A percentile compares a stretch with the other conserved stretches of the same genome.
Conservation (phyloP, 805 yeast genomes). For the Brettanomyces bruxellensis region DNA sequence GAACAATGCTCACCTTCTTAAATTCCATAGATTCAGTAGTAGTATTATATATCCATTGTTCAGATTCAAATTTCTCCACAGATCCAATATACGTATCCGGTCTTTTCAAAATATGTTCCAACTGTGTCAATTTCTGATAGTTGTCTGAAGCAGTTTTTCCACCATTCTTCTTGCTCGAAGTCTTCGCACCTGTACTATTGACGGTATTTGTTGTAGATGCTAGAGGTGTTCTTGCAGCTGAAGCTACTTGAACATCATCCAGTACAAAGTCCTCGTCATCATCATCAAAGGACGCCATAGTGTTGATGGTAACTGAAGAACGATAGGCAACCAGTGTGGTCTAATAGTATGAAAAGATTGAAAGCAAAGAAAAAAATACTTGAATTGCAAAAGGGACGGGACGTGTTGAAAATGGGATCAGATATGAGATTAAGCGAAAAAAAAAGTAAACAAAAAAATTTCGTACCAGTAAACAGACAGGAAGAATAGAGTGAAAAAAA, state of each 20-base stretch:
- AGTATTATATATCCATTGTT: slow-evolving; percentile 80
- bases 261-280: slow-evolving; percentile 1
- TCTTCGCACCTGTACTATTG: slow-evolving; percentile 1
- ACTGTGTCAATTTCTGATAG: slow-evolving; percentile 88
- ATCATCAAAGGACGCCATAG: background rate
- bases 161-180: slow-evolving; percentile 1
- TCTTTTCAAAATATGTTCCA: slow-evolving; percentile 92
- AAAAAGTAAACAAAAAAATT: background rate
- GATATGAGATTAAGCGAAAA: background rate
- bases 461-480: background rate
- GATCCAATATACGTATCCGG: slow-evolving; percentile 98
- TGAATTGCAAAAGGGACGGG: background rate
- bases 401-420: background rate
- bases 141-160: slow-evolving; percentile 46
- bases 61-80: slow-evolving; percentile 68
- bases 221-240: slow-evolving; percentile 32
- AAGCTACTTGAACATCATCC: background rate
- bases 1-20: slow-evolving; percentile 69
- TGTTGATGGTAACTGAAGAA: background rate
- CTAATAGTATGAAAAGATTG: background rate
- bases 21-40: slow-evolving; percentile 51
- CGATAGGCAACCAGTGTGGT: background rate
- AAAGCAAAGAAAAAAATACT: background rate
- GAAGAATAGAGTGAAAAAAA: background rate
- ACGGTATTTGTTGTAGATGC: slow-evolving; percentile 18